phyloP scores from a whole-genome alignment of 116 monocot genomes.

The Phalaenopsis hybrid region DNA sequence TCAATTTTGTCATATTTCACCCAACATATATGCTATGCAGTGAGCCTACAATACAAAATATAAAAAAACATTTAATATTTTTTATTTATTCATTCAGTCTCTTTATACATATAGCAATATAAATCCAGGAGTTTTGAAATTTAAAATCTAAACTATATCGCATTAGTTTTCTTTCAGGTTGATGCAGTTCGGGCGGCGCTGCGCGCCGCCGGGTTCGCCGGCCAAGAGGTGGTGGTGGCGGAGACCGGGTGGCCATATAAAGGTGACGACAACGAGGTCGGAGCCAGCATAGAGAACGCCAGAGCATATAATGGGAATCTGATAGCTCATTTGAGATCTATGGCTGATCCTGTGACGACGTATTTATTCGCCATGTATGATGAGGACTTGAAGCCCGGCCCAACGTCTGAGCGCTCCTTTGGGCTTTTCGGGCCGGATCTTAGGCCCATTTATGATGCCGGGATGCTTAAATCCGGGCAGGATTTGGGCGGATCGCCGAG shows the following conservation, averaged over 20 bases:
- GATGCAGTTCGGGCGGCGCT: slow-evolving; percentile 74
- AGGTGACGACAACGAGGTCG: slow-evolving; percentile 57
- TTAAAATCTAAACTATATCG: too few relatives aligned
- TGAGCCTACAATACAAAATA: too few relatives aligned
- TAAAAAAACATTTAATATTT: too few relatives aligned
- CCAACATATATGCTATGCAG: too few relatives aligned
- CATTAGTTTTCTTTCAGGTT: slow-evolving; percentile 9
- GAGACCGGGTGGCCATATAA: slow-evolving; percentile 92
- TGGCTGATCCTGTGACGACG: slow-evolving; percentile 50
- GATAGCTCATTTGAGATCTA: slow-evolving; percentile 51
- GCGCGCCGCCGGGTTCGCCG: slow-evolving; percentile 25
- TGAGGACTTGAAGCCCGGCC: slow-evolving; percentile 78
- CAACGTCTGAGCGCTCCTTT: slow-evolving; percentile 69
- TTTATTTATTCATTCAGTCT: too few relatives aligned
- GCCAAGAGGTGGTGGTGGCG: slow-evolving; percentile 62
- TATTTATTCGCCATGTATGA: slow-evolving; percentile 83
- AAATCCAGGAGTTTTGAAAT: too few relatives aligned
- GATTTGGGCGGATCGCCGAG: not conserved
- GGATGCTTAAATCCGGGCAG: slow-evolving; percentile 21
- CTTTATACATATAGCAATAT: too few relatives aligned
- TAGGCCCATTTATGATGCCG: slow-evolving; percentile 52
- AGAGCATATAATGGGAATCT: slow-evolving; percentile 51
- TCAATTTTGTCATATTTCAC: too few relatives aligned
- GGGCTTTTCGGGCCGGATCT: slow-evolving; percentile 68
- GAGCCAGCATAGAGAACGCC: slow-evolving; percentile 70